Percentiles rank a stretch among this genome's conserved stretches.
These are phyloP conservation scores for Heritiera littoralis DNA, from an alignment of 345 rosid genomes.

Conservation along the genomic window DNA sequence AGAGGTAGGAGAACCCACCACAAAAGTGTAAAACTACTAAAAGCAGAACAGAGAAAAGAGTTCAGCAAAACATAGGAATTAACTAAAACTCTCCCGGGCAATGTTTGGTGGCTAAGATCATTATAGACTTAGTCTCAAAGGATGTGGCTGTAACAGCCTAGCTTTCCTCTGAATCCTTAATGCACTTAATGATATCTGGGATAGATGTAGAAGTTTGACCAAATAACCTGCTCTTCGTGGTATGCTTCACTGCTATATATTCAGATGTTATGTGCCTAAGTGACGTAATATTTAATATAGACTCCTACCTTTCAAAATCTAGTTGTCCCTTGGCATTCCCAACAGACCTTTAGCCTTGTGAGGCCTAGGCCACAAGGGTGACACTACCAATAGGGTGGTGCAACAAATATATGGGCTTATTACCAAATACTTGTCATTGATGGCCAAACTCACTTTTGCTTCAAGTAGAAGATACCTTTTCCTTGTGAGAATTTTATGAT, in stretches of 20 bases:
- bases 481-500: not conserved
- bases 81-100: not conserved
- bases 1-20: not conserved
- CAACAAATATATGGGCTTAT: conserved; percentile 1
- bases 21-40: not conserved
- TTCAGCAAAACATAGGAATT: not conserved
- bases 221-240: not conserved
- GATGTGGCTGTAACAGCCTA: not conserved
- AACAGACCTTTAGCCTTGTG: not conserved
- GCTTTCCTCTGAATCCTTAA: not conserved
- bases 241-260: not conserved
- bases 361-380: not conserved
- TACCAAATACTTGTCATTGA: not conserved
- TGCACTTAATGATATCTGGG: not conserved
- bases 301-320: not conserved
- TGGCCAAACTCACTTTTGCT: not conserved
- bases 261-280: not conserved
- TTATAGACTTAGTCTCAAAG: not conserved
- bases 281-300: not conserved
- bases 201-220: not conserved
- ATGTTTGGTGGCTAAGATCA: not conserved
- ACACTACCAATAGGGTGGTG: not conserved
- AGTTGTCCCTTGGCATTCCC: not conserved
- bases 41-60: not conserved
- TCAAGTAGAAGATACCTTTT: not conserved